phyloP scores from a whole-genome alignment of 164 flowering plant genomes.

The Taxillus chinensis region DNA sequence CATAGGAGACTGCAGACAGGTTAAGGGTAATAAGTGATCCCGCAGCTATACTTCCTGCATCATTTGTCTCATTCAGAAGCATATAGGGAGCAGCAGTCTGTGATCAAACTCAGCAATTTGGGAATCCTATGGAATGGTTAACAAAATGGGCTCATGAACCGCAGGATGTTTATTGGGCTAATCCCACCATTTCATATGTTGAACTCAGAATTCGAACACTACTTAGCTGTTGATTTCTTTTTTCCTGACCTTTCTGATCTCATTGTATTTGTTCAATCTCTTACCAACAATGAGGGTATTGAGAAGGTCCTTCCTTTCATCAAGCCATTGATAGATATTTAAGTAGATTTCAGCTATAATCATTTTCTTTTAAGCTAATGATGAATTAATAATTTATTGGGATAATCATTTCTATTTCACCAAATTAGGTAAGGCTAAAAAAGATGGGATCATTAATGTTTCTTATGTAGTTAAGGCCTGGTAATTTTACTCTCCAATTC shows the following conservation, averaged over 20 bases:
- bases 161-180: constrained; percentile 76
- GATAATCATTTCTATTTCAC: no score
- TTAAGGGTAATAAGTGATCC: constrained; percentile 60
- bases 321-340: constrained; percentile 44
- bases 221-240: constrained; percentile 57
- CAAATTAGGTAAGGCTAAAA: constrained; percentile 50
- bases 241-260: constrained; percentile 72
- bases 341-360: no score
- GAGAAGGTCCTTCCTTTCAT: constrained; percentile 70
- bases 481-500: constrained; percentile 10
- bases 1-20: constrained; percentile 59
- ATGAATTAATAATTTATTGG: no score
- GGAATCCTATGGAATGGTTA: constrained; percentile 77
- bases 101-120: constrained; percentile 87
- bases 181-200: constrained; percentile 70
- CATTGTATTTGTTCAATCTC: constrained; percentile 70
- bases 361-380: no score
- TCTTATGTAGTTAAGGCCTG: not conserved
- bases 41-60: constrained; percentile 60
- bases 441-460: not conserved
- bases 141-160: constrained; percentile 96
- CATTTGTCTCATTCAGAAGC: constrained; percentile 77
- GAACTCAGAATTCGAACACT: constrained; percentile 46
- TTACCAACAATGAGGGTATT: constrained; percentile 70
- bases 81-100: constrained; percentile 89